Conservation (phyloP, 1,284 basidiomycete species). For the Fomitopsis pinicola region DNA sequence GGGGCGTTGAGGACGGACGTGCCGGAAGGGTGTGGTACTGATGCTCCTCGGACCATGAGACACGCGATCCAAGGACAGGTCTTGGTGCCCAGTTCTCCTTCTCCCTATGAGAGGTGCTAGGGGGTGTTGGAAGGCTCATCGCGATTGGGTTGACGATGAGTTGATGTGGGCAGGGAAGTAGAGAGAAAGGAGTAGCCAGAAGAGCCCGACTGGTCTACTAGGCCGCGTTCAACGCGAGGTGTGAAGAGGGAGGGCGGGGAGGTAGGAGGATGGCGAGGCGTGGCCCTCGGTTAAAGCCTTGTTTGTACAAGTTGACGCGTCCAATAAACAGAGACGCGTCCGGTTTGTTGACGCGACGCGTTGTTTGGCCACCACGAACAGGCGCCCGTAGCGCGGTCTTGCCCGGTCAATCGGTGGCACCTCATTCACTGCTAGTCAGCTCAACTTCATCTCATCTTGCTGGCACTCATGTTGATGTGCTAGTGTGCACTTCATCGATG, state of each 20-base stretch:
- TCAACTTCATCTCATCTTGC: too few relatives aligned
- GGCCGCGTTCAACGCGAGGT: not conserved
- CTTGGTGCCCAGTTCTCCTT: slow-evolving; percentile 41
- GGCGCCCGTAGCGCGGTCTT: not conserved
- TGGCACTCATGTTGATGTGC: too few relatives aligned
- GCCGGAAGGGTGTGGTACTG: slow-evolving; percentile 46
- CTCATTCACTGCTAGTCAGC: too few relatives aligned
- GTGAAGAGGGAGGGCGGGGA: not conserved
- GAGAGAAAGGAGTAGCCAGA: not conserved
- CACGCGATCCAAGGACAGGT: slow-evolving; percentile 31
- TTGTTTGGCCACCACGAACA: slow-evolving; percentile 2
- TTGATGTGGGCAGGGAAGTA: not conserved
- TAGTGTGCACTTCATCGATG: too few relatives aligned
- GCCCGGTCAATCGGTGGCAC: too few relatives aligned
- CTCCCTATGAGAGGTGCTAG: slow-evolving; percentile 50
- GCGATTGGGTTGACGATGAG: not conserved
- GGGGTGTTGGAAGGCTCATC: slow-evolving; percentile 55
- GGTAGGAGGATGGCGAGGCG: not conserved
- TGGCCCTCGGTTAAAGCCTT: not conserved
- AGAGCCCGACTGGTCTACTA: not conserved
- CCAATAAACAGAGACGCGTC: slow-evolving; percentile 1
- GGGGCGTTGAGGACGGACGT: slow-evolving; percentile 27
- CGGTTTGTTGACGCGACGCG: slow-evolving; percentile 5
- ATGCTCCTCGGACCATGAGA: slow-evolving; percentile 57
- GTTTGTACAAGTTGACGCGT: slow-evolving; percentile 10